Conservation (phyloP, 2,329 filamentous ascomycete species). For the Cercospora canescens region DNA sequence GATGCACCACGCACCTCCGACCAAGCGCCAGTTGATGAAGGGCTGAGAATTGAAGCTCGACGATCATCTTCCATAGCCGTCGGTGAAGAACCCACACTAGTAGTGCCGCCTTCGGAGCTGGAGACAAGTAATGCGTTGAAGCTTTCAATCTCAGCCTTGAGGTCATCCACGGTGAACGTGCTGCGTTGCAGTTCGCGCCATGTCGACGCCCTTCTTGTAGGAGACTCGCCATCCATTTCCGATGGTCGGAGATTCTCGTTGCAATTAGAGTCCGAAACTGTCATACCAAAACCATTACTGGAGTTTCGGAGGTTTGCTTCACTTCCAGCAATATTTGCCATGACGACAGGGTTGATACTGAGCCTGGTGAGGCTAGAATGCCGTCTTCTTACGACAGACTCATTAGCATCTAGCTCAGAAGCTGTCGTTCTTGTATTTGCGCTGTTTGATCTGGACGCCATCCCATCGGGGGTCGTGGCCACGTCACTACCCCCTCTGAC, state of each 20-base stretch:
- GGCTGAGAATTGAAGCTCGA: background rate
- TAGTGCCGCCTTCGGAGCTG: background rate
- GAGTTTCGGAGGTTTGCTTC: background rate
- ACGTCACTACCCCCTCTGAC: background rate
- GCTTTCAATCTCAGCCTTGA: background rate
- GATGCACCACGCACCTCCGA: background rate
- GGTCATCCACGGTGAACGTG: slow-evolving; percentile 6
- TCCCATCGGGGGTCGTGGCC: background rate
- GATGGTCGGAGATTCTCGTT: background rate
- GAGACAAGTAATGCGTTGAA: background rate
- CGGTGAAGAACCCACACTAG: background rate
- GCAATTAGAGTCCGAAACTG: background rate
- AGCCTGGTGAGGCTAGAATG: background rate
- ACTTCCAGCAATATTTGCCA: background rate
- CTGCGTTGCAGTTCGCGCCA: slow-evolving; percentile 3
- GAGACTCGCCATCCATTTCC: slow-evolving; percentile 16
- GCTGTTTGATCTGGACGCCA: slow-evolving; percentile 8
- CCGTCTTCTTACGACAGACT: background rate
- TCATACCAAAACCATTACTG: background rate
- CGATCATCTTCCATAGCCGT: background rate
- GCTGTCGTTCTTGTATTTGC: background rate
- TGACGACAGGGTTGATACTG: slow-evolving; percentile 1
- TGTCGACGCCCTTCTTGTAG: slow-evolving; percentile 9
- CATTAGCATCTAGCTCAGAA: slow-evolving; percentile 6
- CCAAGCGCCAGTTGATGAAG: background rate